These are phyloP conservation scores for Suillus subalutaceus DNA, from an alignment of 768 basidiomycete genomes.

Conservation along the genomic window DNA sequence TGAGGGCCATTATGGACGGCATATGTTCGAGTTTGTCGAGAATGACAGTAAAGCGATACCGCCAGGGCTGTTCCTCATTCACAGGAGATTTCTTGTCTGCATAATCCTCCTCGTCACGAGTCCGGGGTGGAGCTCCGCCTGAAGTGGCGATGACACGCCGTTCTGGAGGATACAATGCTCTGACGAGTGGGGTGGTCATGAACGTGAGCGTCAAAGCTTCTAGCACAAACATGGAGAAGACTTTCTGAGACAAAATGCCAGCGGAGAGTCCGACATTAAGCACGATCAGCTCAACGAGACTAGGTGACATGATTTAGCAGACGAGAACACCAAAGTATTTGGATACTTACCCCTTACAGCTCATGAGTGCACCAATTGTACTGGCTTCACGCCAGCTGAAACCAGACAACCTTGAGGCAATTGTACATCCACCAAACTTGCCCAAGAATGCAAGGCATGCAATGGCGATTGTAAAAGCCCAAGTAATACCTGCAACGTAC, in stretches of 20 bases:
- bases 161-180: constrained; percentile 65
- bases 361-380: constrained; percentile 92
- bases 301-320: constrained; percentile 28
- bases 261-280: constrained; percentile 91
- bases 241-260: constrained; percentile 70
- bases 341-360: constrained; percentile 81
- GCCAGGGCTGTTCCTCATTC: constrained; percentile 37
- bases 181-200: constrained; percentile 81
- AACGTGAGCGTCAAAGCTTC: constrained; percentile 83
- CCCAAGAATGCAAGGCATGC: constrained; percentile 77
- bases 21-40: constrained; percentile 90
- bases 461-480: constrained; percentile 88
- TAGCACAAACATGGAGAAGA: constrained; percentile 96
- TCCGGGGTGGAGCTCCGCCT: constrained; percentile 14
- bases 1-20: constrained; percentile 86
- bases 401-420: constrained; percentile 66
- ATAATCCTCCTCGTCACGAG: constrained; percentile 38
- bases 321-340: not conserved
- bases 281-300: constrained; percentile 91
- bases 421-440: constrained; percentile 86
- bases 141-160: constrained; percentile 52
- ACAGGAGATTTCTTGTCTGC: constrained; percentile 13
- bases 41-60: constrained; percentile 77
- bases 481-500: constrained; percentile 60
- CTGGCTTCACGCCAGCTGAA: constrained; percentile 82